Evolutionary conservation across 2,329 filamentous ascomycete species (phyloP).

Genomic region (Nannizzia gypsea): DNA sequence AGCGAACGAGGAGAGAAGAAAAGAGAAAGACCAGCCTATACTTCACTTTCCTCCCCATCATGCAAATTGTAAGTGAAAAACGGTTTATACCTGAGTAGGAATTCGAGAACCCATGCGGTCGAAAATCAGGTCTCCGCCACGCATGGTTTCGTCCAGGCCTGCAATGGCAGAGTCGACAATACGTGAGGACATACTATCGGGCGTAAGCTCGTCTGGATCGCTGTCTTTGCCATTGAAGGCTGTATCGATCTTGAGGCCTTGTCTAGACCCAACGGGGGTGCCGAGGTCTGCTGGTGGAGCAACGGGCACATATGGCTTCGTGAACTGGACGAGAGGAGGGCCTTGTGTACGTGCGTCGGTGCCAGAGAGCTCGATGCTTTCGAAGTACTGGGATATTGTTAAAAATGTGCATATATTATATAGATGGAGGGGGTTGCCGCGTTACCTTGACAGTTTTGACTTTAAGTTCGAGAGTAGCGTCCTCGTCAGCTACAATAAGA

Average conservation of each 20-base stretch:
- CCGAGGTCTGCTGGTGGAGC: slow-evolving; percentile 19
- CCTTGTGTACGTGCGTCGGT: slow-evolving; percentile 35
- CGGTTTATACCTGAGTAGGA: background rate
- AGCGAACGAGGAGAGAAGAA: background rate
- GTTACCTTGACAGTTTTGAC: slow-evolving; percentile 55
- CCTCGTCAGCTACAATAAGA: slow-evolving; percentile 73
- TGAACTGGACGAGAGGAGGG: slow-evolving; percentile 32
- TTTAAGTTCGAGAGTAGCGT: slow-evolving; percentile 60
- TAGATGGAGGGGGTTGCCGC: background rate
- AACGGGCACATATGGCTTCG: slow-evolving; percentile 22
- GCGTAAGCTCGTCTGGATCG: slow-evolving; percentile 35
- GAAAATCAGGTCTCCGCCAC: slow-evolving; percentile 29
- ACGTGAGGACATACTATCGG: slow-evolving; percentile 39
- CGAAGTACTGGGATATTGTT: slow-evolving; percentile 46
- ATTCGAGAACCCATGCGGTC: slow-evolving; percentile 35
- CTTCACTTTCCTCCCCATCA: background rate
- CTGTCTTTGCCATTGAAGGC: slow-evolving; percentile 23
- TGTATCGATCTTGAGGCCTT: slow-evolving; percentile 33
- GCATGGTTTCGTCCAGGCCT: slow-evolving; percentile 30
- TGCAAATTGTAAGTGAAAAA: background rate
- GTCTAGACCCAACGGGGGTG: slow-evolving; percentile 16
- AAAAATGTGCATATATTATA: background rate
- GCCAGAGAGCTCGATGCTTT: slow-evolving; percentile 56
- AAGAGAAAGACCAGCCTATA: background rate
- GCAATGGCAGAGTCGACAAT: slow-evolving; percentile 35